Evolutionary conservation across 2,329 filamentous ascomycete genomes (phyloP), one percentile per base, ranked within the genome.

Genomic region (Fusarium pininemorale): DNA sequence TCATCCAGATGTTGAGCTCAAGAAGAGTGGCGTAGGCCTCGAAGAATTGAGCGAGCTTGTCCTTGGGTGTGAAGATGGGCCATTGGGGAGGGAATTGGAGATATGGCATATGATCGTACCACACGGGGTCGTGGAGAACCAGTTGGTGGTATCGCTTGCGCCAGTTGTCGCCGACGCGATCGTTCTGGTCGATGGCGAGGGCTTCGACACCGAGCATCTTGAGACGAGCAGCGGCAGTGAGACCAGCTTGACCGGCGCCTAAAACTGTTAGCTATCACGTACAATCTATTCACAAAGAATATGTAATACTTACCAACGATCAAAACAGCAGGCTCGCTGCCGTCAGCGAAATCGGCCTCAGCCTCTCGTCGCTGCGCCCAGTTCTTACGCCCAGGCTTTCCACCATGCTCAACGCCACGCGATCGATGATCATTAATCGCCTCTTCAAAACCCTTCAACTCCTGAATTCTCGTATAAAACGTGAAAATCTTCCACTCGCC

Each of bases 11-110:
- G 69, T 93, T 91, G 45, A 94, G 85, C 74, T 94, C 92, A n/a
- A 93, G 84, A 1, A 90, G 80, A 10, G 83, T 86, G 2, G 87
- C 91, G 72, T 94, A 93, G 0, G 87, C 83, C 72, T 93, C 91
- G 69, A 93, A 90, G 82, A 90, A 94, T 48, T 92, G 90, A 3
- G 86, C 92, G 0, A 93, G 83, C 77, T 93, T 93, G 79, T 93
- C 91, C 77, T 93, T 93, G 10, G 91, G 90, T 0, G 91, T 92
- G 79, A 92, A 94, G 22, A 92, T 83, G 7, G 91, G 91, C 91
- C 91, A 94, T 59, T 87, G 86, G 0, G 85, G 77, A 0, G 91
- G 92, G 77, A 93, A 94, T 0, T 83, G 82, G 8, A 94, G 74
- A 78, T 92, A 93, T 0, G 91, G 89, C 83, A 92, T 82, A 75